These are phyloP conservation scores for Volvox carteri DNA, from an alignment of 163 green algal species.

Conservation along the genomic window DNA sequence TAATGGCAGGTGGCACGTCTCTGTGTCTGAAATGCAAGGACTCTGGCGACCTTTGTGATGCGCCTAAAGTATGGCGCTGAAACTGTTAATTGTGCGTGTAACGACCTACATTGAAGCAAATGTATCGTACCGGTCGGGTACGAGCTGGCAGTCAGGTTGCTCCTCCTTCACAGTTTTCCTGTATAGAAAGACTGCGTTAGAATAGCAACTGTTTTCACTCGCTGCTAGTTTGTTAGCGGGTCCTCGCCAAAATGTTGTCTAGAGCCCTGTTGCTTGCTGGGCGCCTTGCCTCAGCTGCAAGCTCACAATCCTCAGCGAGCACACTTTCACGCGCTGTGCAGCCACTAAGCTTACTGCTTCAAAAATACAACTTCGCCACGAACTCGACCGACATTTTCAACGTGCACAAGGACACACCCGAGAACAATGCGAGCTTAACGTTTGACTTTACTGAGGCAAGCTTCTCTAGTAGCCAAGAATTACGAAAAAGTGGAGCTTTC, in stretches of 20 bases:
- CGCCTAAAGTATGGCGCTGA: no score
- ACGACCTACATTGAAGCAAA: not conserved
- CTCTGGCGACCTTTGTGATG: no score
- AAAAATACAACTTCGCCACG: constrained; percentile 73
- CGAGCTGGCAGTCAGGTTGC: not conserved
- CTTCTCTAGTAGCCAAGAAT: no score
- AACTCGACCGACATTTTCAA: constrained; percentile 97
- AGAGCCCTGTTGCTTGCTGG: constrained; percentile 45
- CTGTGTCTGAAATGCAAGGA: no score
- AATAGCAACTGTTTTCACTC: not conserved
- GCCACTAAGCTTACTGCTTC: constrained; percentile 34
- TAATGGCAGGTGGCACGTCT: no score
- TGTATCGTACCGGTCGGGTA: not conserved
- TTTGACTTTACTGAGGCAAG: constrained; percentile 91
- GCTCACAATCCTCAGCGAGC: constrained; percentile 16
- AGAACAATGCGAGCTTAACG: constrained; percentile 88
- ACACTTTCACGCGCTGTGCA: not conserved
- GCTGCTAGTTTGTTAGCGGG: not conserved
- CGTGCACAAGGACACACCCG: constrained; percentile 79
- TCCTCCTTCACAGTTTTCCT: no score
- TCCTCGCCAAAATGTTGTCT: constrained; percentile 40
- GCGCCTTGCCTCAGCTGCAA: constrained; percentile 29
- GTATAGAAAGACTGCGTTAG: no score
- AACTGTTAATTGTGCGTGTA: no score
- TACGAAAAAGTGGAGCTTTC: no score